Percentiles rank a stretch among this genome's conserved stretches.
Conservation (phyloP, 2,329 filamentous ascomycete genomes). For the Sporothrix euskadiensis region DNA sequence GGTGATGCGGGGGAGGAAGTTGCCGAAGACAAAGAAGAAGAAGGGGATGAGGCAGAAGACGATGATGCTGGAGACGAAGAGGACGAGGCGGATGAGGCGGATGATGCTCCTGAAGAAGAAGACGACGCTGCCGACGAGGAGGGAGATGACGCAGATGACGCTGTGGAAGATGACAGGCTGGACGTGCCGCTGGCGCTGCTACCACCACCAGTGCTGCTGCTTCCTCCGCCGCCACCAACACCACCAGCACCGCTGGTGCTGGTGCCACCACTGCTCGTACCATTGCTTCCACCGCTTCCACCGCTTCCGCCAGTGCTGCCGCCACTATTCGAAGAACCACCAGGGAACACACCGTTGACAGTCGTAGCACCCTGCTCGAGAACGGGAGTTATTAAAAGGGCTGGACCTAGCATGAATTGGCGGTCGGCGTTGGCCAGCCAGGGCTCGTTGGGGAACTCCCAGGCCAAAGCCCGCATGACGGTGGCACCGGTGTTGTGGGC, state of each 20-base stretch:
- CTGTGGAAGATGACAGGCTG: not conserved
- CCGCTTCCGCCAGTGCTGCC: slow-evolving; percentile 38
- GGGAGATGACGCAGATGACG: not conserved
- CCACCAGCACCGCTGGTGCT: not conserved
- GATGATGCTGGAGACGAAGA: not conserved
- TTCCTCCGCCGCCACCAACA: not conserved
- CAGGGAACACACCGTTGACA: slow-evolving; percentile 51
- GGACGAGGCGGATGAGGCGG: not conserved
- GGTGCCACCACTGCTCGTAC: not conserved
- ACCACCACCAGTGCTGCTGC: not conserved
- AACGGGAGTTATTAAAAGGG: slow-evolving; percentile 52
- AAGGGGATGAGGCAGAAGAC: not conserved
- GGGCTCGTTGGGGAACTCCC: slow-evolving; percentile 60
- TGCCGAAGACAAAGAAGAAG: not conserved
- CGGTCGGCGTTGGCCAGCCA: slow-evolving; percentile 49
- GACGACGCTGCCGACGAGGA: not conserved
- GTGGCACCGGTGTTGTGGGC: slow-evolving; percentile 64
- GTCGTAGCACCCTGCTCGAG: slow-evolving; percentile 47
- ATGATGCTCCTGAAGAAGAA: not conserved
- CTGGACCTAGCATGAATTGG: slow-evolving; percentile 54
- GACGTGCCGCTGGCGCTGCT: not conserved
- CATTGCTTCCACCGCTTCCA: not conserved
- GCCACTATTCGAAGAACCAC: slow-evolving; percentile 41
- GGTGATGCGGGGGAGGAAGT: not conserved
- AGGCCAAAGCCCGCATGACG: slow-evolving; percentile 69